Evolutionary conservation across 1,139 yeast genomes (phyloP).

Genomic region (Lodderomyces jiufengensis): DNA sequence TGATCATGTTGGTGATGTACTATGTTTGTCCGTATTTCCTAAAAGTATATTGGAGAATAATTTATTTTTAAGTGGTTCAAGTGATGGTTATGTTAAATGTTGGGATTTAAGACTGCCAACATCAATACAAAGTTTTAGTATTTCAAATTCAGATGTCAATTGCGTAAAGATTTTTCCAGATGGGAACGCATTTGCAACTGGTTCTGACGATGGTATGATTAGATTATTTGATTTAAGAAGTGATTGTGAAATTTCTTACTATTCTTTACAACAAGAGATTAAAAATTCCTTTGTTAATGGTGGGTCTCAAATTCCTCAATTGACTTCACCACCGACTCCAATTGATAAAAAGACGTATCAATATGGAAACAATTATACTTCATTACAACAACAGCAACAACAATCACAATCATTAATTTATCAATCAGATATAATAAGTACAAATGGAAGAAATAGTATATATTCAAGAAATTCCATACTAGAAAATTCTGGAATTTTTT

Average conservation of each 20-base stretch:
- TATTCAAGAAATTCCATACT: constrained; percentile 25
- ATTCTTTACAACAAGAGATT: constrained; percentile 29
- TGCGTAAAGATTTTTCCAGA: constrained; percentile 66
- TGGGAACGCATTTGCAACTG: constrained; percentile 62
- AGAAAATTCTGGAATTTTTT: constrained; percentile 62
- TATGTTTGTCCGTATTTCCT: constrained; percentile 45
- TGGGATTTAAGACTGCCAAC: constrained; percentile 65
- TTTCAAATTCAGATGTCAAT: constrained; percentile 66
- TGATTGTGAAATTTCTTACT: constrained; percentile 64
- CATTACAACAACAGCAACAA: constrained; percentile 2
- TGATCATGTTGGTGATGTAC: constrained; percentile 81
- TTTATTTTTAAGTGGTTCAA: constrained; percentile 66
- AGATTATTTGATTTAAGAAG: constrained; percentile 73
- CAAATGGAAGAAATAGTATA: constrained; percentile 6
- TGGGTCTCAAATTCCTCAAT: not conserved
- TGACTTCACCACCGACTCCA: constrained; percentile 4
- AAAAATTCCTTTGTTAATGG: constrained; percentile 3
- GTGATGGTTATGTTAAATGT: constrained; percentile 67
- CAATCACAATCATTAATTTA: constrained; percentile 4
- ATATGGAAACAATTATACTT: constrained; percentile 1
- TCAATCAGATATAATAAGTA: constrained; percentile 3
- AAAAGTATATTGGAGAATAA: constrained; percentile 18
- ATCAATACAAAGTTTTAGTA: constrained; percentile 58
- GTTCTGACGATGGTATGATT: constrained; percentile 78
- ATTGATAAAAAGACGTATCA: constrained; percentile 1